A percentile compares a stretch with the other conserved stretches of the same genome.
phyloP scores from a whole-genome alignment of 176 grass and related monocot genomes.

The Oryza punctata region DNA sequence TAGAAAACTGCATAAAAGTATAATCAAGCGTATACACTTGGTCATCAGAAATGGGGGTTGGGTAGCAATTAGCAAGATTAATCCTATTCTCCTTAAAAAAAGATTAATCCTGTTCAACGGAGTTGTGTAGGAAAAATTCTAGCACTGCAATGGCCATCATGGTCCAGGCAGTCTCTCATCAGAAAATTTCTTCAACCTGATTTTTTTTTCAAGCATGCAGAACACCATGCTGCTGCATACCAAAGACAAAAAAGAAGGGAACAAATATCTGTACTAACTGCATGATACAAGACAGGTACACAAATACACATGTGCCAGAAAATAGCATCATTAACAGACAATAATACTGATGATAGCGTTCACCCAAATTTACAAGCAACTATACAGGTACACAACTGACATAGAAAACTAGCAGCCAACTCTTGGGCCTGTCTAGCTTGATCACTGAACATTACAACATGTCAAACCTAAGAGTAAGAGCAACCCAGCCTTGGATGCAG shows the following conservation, averaged over 20 bases:
- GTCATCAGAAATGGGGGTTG: not conserved
- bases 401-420: not conserved
- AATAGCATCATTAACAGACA: constrained; percentile 12
- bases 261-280: not conserved
- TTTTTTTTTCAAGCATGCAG: too few species aligned
- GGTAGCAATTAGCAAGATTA: not conserved
- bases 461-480: not conserved
- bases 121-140: too few species aligned
- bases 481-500: not conserved
- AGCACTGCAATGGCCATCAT: too few species aligned
- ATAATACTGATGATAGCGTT: not conserved
- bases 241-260: not conserved
- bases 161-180: too few species aligned
- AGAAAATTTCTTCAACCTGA: too few species aligned
- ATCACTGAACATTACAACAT: constrained; percentile 4
- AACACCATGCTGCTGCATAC: too few species aligned
- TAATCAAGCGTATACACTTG: not conserved
- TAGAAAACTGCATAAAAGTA: not conserved
- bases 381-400: constrained; percentile 3
- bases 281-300: not conserved
- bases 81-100: not conserved
- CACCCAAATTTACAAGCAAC: constrained; percentile 21
- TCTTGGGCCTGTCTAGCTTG: constrained; percentile 34
- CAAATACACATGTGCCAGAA: not conserved
- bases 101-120: too few species aligned